Base-by-base conservation (phyloP, 1,284 basidiomycete species). In the Agaricales sp. region DNA sequence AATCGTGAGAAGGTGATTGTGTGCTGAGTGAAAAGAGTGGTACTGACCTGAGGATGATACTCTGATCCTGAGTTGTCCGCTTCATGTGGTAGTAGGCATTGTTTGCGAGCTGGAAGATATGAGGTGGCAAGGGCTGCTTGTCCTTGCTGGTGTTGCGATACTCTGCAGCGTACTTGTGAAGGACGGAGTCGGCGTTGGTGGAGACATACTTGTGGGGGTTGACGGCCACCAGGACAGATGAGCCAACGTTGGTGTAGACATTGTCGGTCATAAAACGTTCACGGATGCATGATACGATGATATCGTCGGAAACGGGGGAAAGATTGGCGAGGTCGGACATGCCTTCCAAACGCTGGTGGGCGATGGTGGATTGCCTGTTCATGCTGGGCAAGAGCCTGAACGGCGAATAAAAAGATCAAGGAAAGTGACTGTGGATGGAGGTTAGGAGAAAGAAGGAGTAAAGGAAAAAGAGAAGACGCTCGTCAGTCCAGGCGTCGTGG, bases 61-160 rank as follows among this genome's bases (percentile, higher is more conserved):
- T 81, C 68, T 98, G 93, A 66, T 99, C 95, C 69, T 96, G 91
- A 1, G 81, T 79, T 0, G 94, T 98, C 56, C 95, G 74, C 47
- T 82, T 76, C 92, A 98, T 97, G 68, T 98, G 92, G 65, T 93
- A 97, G 69, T 96, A 98, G 11, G 91, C 86, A 68, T 88, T 86
- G 61, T 92, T 86, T 4, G 90, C 88, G 35, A 90, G 74, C 54
- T 91, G 83, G 65, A 95, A 98, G 49, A 98, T 82, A 61, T 93
- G 91, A 1, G 89, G 89, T 0, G 80, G 77, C 0, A 85, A 69
- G 3, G 58, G 58, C 47, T 71, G 61, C 59, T 69, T 76, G 55
- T 75, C 70, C 54, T 76, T 75, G 2, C 70, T 69, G 1, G 77
- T 77, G 57, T 85, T 77, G 26, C 81, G 70, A 59, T 87, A 87